Evolutionary conservation across 2,329 filamentous ascomycete genomes (phyloP).

Genomic region (Cylindrodendrum hubeiense): DNA sequence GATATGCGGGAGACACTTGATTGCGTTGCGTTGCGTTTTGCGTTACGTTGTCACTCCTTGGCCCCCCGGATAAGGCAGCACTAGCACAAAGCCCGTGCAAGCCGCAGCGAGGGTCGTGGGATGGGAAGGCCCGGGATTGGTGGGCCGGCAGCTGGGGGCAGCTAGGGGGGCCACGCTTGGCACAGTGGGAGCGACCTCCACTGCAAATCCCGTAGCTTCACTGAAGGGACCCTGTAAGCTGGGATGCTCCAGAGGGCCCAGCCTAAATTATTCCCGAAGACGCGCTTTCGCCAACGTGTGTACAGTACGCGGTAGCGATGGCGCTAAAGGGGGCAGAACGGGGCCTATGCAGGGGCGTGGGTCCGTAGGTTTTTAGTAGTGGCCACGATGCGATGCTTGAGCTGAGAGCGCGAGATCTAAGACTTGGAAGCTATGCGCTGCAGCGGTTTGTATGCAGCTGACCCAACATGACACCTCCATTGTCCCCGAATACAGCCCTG

Average conservation of each 20-base stretch:
- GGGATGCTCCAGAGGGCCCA: too few relatives aligned
- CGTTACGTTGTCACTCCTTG: slow-evolving; percentile 28
- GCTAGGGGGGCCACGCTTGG: too few relatives aligned
- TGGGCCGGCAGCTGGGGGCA: too few relatives aligned
- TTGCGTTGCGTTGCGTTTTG: slow-evolving; percentile 20
- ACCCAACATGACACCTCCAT: too few relatives aligned
- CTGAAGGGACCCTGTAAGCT: too few relatives aligned
- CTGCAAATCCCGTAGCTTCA: too few relatives aligned
- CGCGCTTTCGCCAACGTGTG: too few relatives aligned
- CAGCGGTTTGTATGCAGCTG: background rate
- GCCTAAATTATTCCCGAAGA: too few relatives aligned
- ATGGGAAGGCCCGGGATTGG: slow-evolving; percentile 41
- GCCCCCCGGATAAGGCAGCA: slow-evolving; percentile 40
- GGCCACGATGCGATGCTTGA: too few relatives aligned
- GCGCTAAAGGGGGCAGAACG: background rate
- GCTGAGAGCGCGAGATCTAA: background rate
- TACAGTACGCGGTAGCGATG: background rate
- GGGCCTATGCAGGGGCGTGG: background rate
- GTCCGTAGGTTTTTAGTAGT: background rate
- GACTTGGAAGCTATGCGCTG: background rate
- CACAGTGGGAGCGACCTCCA: too few relatives aligned
- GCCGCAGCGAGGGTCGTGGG: slow-evolving; percentile 21
- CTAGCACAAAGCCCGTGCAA: background rate
- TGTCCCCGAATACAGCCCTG: too few relatives aligned
- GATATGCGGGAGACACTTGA: slow-evolving; percentile 5